Percentiles rank a stretch among this genome's conserved stretches.
phyloP scores from a whole-genome alignment of 768 basidiomycete species.

The Gyrodon lividus region DNA sequence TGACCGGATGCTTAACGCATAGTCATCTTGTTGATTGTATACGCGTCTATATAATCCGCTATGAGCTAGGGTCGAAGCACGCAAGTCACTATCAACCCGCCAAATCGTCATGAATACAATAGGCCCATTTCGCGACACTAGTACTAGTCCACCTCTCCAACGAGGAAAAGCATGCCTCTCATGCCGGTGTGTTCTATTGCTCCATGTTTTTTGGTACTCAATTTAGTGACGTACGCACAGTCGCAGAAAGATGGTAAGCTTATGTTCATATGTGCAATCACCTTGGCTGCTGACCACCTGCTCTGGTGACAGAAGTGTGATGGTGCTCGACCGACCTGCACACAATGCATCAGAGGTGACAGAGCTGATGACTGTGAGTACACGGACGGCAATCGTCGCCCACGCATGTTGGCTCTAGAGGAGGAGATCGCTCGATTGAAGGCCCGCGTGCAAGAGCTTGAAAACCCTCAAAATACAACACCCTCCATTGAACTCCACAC shows the following conservation, averaged over 20 bases:
- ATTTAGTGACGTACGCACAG: constrained; percentile 23
- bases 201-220: neutral
- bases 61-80: neutral
- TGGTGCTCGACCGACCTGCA: constrained; percentile 60
- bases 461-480: constrained; percentile 47
- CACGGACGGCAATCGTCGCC: constrained; percentile 58
- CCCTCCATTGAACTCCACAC: constrained; percentile 51
- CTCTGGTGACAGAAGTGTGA: constrained; percentile 58
- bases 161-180: constrained; percentile 51
- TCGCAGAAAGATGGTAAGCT: constrained; percentile 48
- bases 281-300: neutral
- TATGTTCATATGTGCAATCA: too few species aligned
- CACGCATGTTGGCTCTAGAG: constrained; percentile 58
- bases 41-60: constrained; percentile 13
- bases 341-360: constrained; percentile 57
- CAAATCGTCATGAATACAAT: constrained; percentile 1
- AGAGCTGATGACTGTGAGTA: constrained; percentile 73
- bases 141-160: constrained; percentile 31
- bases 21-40: neutral
- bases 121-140: constrained; percentile 3
- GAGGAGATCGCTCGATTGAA: constrained; percentile 56
- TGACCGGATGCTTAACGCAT: neutral
- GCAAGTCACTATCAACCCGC: neutral
- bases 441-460: constrained; percentile 55
- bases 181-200: constrained; percentile 42